phyloP scores from a whole-genome alignment of 306 rosid genomes.

The Ceratonia siliqua region DNA sequence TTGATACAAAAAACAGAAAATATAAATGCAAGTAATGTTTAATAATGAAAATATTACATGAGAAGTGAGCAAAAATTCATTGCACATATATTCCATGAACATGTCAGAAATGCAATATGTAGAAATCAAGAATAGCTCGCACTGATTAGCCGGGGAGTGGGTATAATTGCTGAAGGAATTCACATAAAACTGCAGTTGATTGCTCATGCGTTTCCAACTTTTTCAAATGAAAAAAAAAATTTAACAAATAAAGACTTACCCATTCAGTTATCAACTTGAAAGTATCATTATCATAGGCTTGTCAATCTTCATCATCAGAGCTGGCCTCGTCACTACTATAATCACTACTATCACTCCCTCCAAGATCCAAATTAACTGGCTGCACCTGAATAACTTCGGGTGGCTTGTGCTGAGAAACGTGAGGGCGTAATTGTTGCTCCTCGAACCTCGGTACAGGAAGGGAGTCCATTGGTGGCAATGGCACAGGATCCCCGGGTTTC shows the following conservation, averaged over 20 bases:
- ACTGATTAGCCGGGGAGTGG: neutral
- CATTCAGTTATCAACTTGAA: constrained; percentile 7
- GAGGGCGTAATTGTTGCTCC: constrained; percentile 59
- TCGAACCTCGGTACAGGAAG: constrained; percentile 60
- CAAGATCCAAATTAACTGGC: constrained; percentile 85
- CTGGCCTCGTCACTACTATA: constrained; percentile 85
- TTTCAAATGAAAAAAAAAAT: neutral
- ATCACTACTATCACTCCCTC: constrained; percentile 84
- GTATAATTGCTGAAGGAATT: neutral
- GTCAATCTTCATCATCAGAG: constrained; percentile 78
- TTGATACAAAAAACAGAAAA: no score
- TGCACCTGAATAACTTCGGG: constrained; percentile 85
- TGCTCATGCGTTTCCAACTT: neutral
- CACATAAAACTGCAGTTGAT: neutral
- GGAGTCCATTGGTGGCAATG: constrained; percentile 69
- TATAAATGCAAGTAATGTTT: no score
- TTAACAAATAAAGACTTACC: constrained; percentile 22
- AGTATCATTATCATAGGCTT: constrained; percentile 5
- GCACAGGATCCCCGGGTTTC: constrained; percentile 96
- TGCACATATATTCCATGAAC: neutral
- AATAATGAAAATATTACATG: no score
- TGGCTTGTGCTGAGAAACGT: constrained; percentile 57
- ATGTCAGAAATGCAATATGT: neutral
- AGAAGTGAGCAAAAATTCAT: neutral
- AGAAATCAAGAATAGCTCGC: neutral